These are phyloP conservation scores for Incumbomyces delicatus DNA, from an alignment of 2,329 filamentous ascomycete species.

Conservation along the genomic window DNA sequence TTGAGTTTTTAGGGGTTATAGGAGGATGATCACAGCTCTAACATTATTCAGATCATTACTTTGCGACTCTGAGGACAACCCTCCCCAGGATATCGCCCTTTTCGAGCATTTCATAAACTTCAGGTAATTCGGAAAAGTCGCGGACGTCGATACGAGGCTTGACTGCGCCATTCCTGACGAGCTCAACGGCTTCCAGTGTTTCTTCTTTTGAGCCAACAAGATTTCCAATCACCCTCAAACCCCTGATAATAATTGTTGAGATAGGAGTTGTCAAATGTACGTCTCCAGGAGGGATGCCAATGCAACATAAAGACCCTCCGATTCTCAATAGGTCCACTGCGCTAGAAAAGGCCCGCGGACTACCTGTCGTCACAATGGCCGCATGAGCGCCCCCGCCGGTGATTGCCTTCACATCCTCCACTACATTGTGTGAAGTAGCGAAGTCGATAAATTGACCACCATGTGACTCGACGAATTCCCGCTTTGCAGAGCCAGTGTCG, in stretches of 20 bases:
- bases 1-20: too few species aligned
- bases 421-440: conserved; percentile 24
- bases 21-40: too few species aligned
- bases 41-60: too few species aligned
- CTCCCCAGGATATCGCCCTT: conserved; percentile 35
- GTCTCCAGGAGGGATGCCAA: conserved; percentile 34
- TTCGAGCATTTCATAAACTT: conserved; percentile 37
- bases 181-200: conserved; percentile 37
- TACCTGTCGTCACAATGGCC: conserved; percentile 35
- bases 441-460: conserved; percentile 37
- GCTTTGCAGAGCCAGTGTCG: conserved; percentile 31
- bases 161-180: conserved; percentile 33
- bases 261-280: conserved; percentile 33
- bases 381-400: conserved; percentile 29
- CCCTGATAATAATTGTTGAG: conserved; percentile 37
- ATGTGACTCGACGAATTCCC: conserved; percentile 30
- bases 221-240: conserved; percentile 34
- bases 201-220: conserved; percentile 37
- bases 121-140: conserved; percentile 33
- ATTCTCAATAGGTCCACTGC: conserved; percentile 37
- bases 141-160: conserved; percentile 34
- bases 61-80: conserved; percentile 29
- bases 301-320: conserved; percentile 35
- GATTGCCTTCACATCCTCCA: conserved; percentile 26
- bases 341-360: conserved; percentile 31